Conservation (phyloP, 192 early-diverging fungal species). For the Linnemannia zychae region DNA sequence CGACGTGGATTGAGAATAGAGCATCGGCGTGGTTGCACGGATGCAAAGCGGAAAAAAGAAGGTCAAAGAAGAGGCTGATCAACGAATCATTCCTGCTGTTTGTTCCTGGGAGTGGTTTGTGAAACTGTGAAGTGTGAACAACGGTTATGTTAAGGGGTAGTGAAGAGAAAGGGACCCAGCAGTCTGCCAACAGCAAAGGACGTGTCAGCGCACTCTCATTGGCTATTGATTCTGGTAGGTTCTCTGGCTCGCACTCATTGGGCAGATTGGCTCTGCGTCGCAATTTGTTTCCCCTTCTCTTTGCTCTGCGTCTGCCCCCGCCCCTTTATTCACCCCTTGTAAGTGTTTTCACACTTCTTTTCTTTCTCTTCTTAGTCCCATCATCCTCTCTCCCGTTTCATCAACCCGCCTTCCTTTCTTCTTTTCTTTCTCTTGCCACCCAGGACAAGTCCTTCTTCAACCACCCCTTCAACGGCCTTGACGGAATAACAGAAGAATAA, state of each 20-base stretch:
- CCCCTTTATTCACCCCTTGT: background rate
- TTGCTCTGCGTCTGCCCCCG: background rate
- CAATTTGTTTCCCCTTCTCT: background rate
- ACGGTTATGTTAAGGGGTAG: no score
- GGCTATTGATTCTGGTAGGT: background rate
- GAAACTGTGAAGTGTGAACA: background rate
- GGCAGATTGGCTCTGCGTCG: background rate
- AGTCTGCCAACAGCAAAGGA: no score
- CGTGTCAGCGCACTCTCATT: conserved; percentile 5
- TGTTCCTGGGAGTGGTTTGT: no score
- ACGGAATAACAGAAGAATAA: background rate
- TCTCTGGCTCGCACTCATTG: conserved; percentile 18
- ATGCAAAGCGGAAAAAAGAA: no score
- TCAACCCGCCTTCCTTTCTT: background rate
- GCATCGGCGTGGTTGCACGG: background rate
- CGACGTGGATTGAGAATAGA: background rate
- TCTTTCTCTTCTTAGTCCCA: background rate
- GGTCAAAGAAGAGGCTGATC: no score
- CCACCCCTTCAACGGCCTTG: conserved; percentile 1
- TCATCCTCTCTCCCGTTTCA: conserved; percentile 2
- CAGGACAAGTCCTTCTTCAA: background rate
- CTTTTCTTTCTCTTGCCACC: background rate
- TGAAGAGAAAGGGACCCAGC: background rate
- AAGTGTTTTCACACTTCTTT: background rate
- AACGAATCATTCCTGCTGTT: no score